These are phyloP conservation scores for Circinella umbellata DNA, from an alignment of 371 early-diverging fungal species.

Conservation along the genomic window DNA sequence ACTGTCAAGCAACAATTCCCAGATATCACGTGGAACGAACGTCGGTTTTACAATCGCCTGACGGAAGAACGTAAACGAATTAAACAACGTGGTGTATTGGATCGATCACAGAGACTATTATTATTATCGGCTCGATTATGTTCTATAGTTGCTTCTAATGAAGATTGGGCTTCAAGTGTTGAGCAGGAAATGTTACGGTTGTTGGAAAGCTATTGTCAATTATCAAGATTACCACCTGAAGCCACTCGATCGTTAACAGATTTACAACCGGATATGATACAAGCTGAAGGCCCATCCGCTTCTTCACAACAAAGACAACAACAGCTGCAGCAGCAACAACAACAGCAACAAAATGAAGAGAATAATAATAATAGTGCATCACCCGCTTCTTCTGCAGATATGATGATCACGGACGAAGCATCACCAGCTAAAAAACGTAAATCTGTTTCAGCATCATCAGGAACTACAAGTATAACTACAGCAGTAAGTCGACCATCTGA, in stretches of 20 bases:
- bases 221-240: conserved; percentile 25
- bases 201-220: conserved; percentile 34
- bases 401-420: conserved; percentile 17
- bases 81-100: conserved; percentile 45
- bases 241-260: conserved; percentile 20
- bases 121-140: conserved; percentile 42
- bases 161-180: conserved; percentile 45
- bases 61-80: conserved; percentile 60
- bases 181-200: conserved; percentile 40
- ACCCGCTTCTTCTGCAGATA: conserved; percentile 10
- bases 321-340: conserved; percentile 7
- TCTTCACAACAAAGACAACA: neutral
- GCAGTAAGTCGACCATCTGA: conserved; percentile 12
- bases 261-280: conserved; percentile 22
- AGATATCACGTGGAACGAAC: conserved; percentile 63
- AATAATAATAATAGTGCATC: conserved; percentile 16
- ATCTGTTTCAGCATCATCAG: conserved; percentile 18
- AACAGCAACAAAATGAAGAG: neutral
- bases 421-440: conserved; percentile 38
- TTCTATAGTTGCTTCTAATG: conserved; percentile 45
- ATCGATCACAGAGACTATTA: conserved; percentile 49
- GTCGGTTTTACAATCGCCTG: conserved; percentile 62
- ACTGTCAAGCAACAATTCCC: conserved; percentile 63
- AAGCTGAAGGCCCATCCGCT: conserved; percentile 13
- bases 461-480: neutral